Evolutionary conservation across 2,329 filamentous ascomycete species (phyloP).

Genomic region (Ascochyta pisi): DNA sequence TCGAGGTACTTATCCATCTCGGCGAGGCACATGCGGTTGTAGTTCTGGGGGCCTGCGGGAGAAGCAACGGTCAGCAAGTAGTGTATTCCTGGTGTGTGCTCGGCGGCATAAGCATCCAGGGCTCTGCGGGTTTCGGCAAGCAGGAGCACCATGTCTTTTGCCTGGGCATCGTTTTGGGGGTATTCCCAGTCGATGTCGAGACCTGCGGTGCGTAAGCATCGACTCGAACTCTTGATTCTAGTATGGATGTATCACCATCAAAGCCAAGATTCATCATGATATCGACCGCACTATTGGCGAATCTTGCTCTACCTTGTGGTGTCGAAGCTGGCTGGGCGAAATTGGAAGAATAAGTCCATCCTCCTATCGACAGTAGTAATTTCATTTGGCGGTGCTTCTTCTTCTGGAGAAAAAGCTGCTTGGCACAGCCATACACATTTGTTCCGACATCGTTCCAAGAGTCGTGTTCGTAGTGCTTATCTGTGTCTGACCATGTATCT

Average conservation of each 20-base stretch:
- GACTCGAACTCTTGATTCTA: not conserved
- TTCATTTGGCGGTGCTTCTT: conserved; percentile 48
- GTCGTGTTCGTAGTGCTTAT: conserved; percentile 48
- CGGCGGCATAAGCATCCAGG: conserved; percentile 51
- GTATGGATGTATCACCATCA: conserved; percentile 31
- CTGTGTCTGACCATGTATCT: conserved; percentile 47
- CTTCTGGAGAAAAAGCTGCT: conserved; percentile 48
- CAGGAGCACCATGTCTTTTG: conserved; percentile 44
- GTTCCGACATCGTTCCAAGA: conserved; percentile 50
- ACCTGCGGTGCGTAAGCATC: conserved; percentile 16
- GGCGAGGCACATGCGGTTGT: conserved; percentile 52
- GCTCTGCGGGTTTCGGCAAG: conserved; percentile 42
- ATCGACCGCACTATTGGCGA: conserved; percentile 44
- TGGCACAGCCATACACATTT: conserved; percentile 49
- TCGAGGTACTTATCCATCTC: conserved; percentile 58
- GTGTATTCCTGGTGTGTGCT: conserved; percentile 49
- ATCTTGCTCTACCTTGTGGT: conserved; percentile 37
- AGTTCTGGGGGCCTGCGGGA: conserved; percentile 54
- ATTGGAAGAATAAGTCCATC: conserved; percentile 50
- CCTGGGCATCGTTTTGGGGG: conserved; percentile 39
- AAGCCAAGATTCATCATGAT: conserved; percentile 46
- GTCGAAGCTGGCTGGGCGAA: conserved; percentile 44
- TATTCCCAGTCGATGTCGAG: conserved; percentile 51
- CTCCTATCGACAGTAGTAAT: conserved; percentile 48
- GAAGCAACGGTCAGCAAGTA: conserved; percentile 57